Percentiles rank a stretch among this genome's conserved stretches.
Evolutionary conservation across 208 protist species (phyloP).

Genomic region (Crithidia acanthocephali): DNA sequence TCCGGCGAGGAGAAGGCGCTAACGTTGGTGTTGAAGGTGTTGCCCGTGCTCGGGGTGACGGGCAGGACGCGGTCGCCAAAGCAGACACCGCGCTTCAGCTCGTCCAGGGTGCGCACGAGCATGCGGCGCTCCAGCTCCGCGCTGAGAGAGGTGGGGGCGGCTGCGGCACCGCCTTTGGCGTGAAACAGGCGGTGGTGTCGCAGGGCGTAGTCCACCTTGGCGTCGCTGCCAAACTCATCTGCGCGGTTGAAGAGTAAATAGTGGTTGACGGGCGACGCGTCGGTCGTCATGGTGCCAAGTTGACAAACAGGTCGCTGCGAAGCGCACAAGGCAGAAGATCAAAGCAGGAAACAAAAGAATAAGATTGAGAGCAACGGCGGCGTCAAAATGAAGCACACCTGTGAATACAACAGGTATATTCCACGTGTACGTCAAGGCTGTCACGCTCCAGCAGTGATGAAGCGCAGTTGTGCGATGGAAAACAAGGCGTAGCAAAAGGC

Average conservation of each 20-base stretch:
- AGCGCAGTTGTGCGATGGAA: no score
- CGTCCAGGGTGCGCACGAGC: conserved; percentile 59
- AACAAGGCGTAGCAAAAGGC: no score
- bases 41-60: conserved; percentile 46
- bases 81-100: conserved; percentile 45
- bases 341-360: no score
- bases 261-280: conserved; percentile 78
- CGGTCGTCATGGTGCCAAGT: conserved; percentile 49
- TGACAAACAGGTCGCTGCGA: background rate
- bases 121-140: conserved; percentile 40
- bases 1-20: conserved; percentile 33
- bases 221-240: conserved; percentile 63
- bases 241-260: conserved; percentile 73
- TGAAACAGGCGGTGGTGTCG: conserved; percentile 32
- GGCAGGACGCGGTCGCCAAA: conserved; percentile 33
- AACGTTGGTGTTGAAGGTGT: conserved; percentile 34
- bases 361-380: no score
- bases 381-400: no score
- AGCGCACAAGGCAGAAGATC: no score
- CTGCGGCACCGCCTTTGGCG: conserved; percentile 6
- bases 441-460: no score
- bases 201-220: conserved; percentile 80
- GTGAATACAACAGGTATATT: no score
- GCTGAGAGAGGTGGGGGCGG: conserved; percentile 14
- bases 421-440: no score